phyloP scores from a whole-genome alignment of 495 filamentous ascomycete species.

The Aspergillus biplanus region DNA sequence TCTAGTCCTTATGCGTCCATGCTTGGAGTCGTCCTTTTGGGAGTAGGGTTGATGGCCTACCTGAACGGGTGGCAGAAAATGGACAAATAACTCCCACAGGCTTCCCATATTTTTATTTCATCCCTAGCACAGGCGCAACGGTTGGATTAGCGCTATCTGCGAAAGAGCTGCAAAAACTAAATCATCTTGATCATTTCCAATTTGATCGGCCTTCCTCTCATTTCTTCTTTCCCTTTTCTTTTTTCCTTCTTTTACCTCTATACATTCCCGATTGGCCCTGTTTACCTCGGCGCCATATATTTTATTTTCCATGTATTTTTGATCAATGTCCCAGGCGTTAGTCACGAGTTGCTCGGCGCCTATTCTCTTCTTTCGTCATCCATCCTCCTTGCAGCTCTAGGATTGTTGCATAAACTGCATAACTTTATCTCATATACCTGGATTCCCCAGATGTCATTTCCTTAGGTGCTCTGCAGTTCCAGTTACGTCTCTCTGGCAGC shows the following conservation, averaged over 20 bases:
- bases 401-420: slow-evolving; percentile 31
- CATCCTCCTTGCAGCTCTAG: slow-evolving; percentile 30
- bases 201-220: slow-evolving; percentile 22
- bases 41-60: slow-evolving; percentile 91
- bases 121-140: not conserved
- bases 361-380: slow-evolving; percentile 27
- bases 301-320: slow-evolving; percentile 28
- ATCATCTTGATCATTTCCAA: not conserved
- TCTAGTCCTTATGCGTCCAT: slow-evolving; percentile 84
- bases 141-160: not conserved
- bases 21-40: slow-evolving; percentile 85
- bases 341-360: slow-evolving; percentile 22
- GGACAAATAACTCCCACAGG: slow-evolving; percentile 52
- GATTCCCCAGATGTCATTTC: slow-evolving; percentile 27
- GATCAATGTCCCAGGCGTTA: slow-evolving; percentile 23
- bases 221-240: slow-evolving; percentile 19
- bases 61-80: slow-evolving; percentile 84
- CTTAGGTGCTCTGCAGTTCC: slow-evolving; percentile 33
- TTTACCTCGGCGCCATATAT: slow-evolving; percentile 26
- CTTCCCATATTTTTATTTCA: not conserved
- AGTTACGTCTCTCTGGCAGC: slow-evolving; percentile 48
- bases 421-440: slow-evolving; percentile 30
- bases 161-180: not conserved
- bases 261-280: slow-evolving; percentile 7
- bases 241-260: not conserved